Evolutionary conservation across 2,329 filamentous ascomycete species (phyloP), one percentile per base, ranked within the genome.

Genomic region (Stagonosporopsis rhizophila): DNA sequence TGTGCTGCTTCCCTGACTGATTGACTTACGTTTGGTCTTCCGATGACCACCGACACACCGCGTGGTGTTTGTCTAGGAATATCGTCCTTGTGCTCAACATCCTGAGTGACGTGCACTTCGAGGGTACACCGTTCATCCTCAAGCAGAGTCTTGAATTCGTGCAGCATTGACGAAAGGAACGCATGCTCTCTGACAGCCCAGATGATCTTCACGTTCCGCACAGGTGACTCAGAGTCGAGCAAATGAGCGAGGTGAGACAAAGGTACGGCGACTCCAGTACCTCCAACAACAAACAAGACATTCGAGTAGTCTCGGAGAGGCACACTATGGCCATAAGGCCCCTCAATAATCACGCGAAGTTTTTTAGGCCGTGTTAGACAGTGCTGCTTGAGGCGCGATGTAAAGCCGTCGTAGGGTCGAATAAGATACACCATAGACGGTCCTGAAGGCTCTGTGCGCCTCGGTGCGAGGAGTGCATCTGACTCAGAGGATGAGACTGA

Each of bases 361-460:
- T 67, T 65, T 15, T 67, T 69, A 12, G 68, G 64, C 28, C 60
- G 57, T 14, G 61, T 23, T 19, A 64, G 59, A 20, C 60, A 64
- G 41, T 64, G 27, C 46, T 60, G 17, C 66, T 64, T 37, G 9
- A 84, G 75, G n/a, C 78, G 73, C 5, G 72, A 76, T 2, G 82
- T 84, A 74, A 81, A 83, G 44, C 82, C 81, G 45, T 79, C 72
- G 61, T 80, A 83, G 0, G 82, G 82, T 2, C 82, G 78, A 45
- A 84, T 77, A 62, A 80, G 78, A 61, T 83, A 83, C 4, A 77
- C 73, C 6, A 83, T 67, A 6, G 59, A 66, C 7, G 61, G 59
- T 17, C 20, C n/a, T 27, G 41, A 39, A 8, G 56, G 23, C 12
- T 46, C 17, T 2, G 40, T 32, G 12, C 14, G 23, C 11, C 46